Evolutionary conservation across 163 green algal species (phyloP).

Genomic region (Prototheca cutis): DNA sequence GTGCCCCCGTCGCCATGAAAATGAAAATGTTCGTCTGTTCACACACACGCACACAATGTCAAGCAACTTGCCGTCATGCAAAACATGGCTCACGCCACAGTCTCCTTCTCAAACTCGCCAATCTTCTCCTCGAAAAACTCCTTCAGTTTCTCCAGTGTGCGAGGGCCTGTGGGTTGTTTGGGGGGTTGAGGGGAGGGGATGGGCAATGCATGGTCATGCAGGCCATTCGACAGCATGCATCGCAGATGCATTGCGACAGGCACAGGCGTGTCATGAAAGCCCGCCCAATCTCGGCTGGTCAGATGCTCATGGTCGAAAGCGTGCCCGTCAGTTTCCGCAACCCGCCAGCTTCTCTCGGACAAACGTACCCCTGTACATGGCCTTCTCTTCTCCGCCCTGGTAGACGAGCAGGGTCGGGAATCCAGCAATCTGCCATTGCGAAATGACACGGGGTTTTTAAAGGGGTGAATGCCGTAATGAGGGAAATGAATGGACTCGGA

Average conservation of each 20-base stretch:
- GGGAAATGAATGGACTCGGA: neutral
- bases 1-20: no score
- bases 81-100: neutral
- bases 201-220: neutral
- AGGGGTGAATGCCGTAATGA: neutral
- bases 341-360: no score
- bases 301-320: no score
- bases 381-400: constrained; percentile 47
- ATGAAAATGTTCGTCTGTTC: no score
- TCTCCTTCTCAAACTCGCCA: neutral
- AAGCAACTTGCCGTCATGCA: no score
- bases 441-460: neutral
- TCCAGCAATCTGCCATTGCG: constrained; percentile 67
- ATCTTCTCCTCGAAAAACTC: neutral
- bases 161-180: neutral
- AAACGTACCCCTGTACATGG: no score
- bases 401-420: constrained; percentile 71
- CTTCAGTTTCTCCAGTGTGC: neutral
- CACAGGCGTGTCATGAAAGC: no score
- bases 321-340: no score
- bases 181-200: neutral
- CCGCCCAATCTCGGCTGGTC: no score
- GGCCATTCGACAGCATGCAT: no score
- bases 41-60: no score
- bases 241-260: no score